Conservation (phyloP, 2,329 filamentous ascomycete genomes). For the Paecilomyces niveus region DNA sequence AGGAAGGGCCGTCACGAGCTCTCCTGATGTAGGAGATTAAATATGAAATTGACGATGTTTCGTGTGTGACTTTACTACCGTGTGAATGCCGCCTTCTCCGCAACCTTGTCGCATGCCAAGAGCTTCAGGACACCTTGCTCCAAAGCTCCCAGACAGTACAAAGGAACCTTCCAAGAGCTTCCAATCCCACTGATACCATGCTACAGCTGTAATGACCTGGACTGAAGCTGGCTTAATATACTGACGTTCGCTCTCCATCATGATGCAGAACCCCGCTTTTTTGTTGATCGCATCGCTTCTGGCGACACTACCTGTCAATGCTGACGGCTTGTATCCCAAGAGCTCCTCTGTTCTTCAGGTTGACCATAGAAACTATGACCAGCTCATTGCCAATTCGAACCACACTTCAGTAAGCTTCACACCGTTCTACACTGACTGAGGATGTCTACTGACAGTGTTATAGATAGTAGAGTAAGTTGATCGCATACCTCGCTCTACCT, state of each 20-base stretch:
- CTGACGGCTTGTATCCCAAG: constrained; percentile 74
- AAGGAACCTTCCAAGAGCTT: neutral
- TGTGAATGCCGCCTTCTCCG: neutral
- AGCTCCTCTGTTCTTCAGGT: constrained; percentile 82
- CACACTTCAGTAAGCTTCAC: constrained; percentile 68
- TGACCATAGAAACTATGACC: constrained; percentile 70
- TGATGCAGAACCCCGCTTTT: constrained; percentile 34
- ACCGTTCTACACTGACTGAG: neutral
- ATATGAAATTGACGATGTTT: neutral
- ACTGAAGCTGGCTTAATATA: neutral
- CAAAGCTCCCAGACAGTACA: constrained; percentile 6
- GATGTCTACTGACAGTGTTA: constrained; percentile 11
- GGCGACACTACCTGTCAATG: constrained; percentile 56
- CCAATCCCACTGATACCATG: neutral
- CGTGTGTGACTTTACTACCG: neutral
- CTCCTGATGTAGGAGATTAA: neutral
- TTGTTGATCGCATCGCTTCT: constrained; percentile 56
- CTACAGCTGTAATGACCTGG: neutral
- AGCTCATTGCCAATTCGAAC: constrained; percentile 79
- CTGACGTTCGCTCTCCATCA: constrained; percentile 11
- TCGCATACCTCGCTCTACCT: neutral
- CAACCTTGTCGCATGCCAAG: constrained; percentile 25
- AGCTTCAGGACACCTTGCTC: constrained; percentile 36
- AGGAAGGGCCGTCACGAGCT: neutral
- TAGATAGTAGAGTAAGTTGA: constrained; percentile 47